A percentile compares a stretch with the other conserved stretches of the same genome.
phyloP scores from a whole-genome alignment of 441 rosid species.

The Capsella rubella region DNA sequence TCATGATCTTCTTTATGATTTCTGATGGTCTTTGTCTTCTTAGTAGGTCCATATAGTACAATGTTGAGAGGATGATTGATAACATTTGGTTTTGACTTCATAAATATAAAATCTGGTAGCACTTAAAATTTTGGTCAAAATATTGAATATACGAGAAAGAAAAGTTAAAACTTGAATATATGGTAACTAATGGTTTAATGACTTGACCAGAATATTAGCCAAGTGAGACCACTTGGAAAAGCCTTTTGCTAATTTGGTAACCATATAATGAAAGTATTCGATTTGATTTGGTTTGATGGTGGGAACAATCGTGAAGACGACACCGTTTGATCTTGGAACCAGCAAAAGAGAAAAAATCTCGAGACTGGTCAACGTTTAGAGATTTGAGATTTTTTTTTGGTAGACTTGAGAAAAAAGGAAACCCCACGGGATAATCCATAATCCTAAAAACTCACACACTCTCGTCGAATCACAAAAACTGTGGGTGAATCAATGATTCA shows the following conservation, averaged over 20 bases:
- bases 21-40: too few relatives aligned
- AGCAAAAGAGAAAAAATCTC: constrained; percentile 9
- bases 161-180: neutral
- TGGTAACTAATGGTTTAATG: neutral
- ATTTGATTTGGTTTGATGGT: neutral
- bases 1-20: too few relatives aligned
- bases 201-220: neutral
- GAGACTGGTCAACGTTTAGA: constrained; percentile 12
- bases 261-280: neutral
- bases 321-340: neutral
- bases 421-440: constrained; percentile 25
- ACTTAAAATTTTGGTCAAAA: neutral
- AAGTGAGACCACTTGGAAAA: too few relatives aligned
- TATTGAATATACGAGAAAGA: neutral
- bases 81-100: too few relatives aligned
- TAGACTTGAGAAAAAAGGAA: neutral
- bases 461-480: neutral
- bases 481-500: constrained; percentile 11
- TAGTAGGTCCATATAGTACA: too few relatives aligned
- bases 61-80: too few relatives aligned
- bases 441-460: neutral
- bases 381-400: constrained; percentile 3
- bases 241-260: too few relatives aligned
- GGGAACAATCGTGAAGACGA: neutral
- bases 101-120: too few relatives aligned